phyloP scores from a whole-genome alignment of 2,329 filamentous ascomycete genomes.

The Sporothrix sp. region DNA sequence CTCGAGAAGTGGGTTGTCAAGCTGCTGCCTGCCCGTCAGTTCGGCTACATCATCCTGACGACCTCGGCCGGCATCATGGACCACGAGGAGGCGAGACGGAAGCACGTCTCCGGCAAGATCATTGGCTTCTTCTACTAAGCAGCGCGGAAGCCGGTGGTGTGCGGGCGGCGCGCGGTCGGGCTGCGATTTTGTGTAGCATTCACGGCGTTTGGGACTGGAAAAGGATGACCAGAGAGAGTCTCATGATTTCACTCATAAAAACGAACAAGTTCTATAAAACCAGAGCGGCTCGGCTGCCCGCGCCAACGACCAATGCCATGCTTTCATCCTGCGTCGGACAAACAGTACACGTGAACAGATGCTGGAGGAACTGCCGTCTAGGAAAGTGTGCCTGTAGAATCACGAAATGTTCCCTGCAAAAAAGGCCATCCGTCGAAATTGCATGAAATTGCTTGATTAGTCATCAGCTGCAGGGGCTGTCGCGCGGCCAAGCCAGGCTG shows the following conservation, averaged over 20 bases:
- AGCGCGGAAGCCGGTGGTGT: too few relatives aligned
- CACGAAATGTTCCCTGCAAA: too few relatives aligned
- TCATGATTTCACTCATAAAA: constrained; percentile 3
- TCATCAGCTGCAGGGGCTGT: too few relatives aligned
- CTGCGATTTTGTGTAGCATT: constrained; percentile 17
- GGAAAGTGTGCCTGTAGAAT: too few relatives aligned
- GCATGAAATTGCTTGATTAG: too few relatives aligned
- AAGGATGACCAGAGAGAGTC: constrained; percentile 10
- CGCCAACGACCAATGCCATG: constrained; percentile 7
- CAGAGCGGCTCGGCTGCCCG: background rate
- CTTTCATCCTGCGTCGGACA: too few relatives aligned
- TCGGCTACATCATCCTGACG: constrained; percentile 98
- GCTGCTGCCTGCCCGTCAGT: constrained; percentile 98
- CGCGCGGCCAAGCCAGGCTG: too few relatives aligned
- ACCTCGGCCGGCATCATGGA: constrained; percentile 99
- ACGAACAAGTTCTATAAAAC: background rate
- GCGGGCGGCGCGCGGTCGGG: too few relatives aligned
- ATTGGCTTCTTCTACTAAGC: constrained; percentile 97
- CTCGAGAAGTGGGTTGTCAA: constrained; percentile 99
- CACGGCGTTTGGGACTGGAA: constrained; percentile 19
- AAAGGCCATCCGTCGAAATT: too few relatives aligned
- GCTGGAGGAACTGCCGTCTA: too few relatives aligned
- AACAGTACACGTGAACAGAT: too few relatives aligned
- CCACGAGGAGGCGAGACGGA: constrained; percentile 97
- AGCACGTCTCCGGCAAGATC: constrained; percentile 98